phyloP scores from a whole-genome alignment of 768 basidiomycete genomes.

The Nidularia sp. region DNA sequence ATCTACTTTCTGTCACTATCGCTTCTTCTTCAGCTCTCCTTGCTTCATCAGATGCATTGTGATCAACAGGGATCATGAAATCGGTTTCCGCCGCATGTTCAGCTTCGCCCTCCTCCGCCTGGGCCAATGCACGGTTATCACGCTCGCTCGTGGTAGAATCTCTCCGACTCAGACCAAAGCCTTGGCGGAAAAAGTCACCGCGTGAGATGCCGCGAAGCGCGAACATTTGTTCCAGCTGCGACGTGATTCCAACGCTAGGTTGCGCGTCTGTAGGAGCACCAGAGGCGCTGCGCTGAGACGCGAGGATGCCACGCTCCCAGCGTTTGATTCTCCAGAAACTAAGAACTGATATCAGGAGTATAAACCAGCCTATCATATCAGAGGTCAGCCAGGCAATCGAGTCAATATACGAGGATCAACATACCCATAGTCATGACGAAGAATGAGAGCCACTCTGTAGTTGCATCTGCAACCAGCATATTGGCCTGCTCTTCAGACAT shows the following conservation, averaged over 20 bases:
- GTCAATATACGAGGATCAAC: conserved; percentile 16
- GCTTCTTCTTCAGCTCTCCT: conserved; percentile 40
- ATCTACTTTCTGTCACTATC: conserved; percentile 47
- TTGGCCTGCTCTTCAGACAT: conserved; percentile 34
- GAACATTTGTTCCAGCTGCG: conserved; percentile 35
- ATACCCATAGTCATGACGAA: conserved; percentile 84
- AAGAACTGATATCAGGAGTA: conserved; percentile 82
- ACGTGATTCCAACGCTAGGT: conserved; percentile 19
- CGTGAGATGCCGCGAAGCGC: conserved; percentile 33
- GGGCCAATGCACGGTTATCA: conserved; percentile 14
- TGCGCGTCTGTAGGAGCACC: conserved; percentile 10
- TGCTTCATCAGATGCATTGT: conserved; percentile 37
- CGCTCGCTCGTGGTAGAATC: conserved; percentile 19
- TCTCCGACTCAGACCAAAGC: conserved; percentile 35
- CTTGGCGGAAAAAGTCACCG: conserved; percentile 37
- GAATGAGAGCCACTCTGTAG: conserved; percentile 94
- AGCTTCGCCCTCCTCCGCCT: conserved; percentile 23
- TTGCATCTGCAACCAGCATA: conserved; percentile 52
- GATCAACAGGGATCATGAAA: conserved; percentile 33
- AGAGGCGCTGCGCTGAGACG: conserved; percentile 36
- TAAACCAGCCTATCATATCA: conserved; percentile 23
- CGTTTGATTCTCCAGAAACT: conserved; percentile 89
- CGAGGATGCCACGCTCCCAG: conserved; percentile 77
- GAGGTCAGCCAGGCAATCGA: background rate
- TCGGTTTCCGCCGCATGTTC: conserved; percentile 25